These are phyloP conservation scores for Jatropha curcas DNA, from an alignment of 345 rosid species.

Conservation along the genomic window DNA sequence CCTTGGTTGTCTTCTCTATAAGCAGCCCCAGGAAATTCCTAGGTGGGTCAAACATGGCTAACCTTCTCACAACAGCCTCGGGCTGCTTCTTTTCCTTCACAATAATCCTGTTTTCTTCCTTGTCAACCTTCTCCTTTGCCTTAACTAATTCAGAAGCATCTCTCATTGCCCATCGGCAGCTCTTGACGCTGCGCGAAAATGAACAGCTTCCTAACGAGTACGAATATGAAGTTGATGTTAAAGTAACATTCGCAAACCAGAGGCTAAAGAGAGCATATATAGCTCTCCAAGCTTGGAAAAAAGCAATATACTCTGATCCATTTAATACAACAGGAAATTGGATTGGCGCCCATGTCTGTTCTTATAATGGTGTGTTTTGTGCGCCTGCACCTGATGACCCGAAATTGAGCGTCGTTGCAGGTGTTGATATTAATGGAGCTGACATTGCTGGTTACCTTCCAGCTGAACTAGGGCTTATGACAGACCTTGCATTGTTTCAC, in stretches of 20 bases:
- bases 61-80: slow-evolving; percentile 39
- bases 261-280: slow-evolving; percentile 66
- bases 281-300: slow-evolving; percentile 74
- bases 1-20: slow-evolving; percentile 28
- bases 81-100: slow-evolving; percentile 54
- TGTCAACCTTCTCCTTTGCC: slow-evolving; percentile 39
- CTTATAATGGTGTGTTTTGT: slow-evolving; percentile 68
- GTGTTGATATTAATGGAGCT: slow-evolving; percentile 69
- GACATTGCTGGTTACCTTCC: slow-evolving; percentile 85
- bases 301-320: slow-evolving; percentile 72
- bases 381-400: slow-evolving; percentile 61
- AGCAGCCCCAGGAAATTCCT: slow-evolving; percentile 79
- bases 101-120: slow-evolving; percentile 17
- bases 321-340: slow-evolving; percentile 61
- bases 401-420: slow-evolving; percentile 50
- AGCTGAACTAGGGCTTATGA: slow-evolving; percentile 58
- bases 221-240: slow-evolving; percentile 37
- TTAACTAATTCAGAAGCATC: slow-evolving; percentile 56
- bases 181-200: slow-evolving; percentile 41
- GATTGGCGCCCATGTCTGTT: slow-evolving; percentile 64
- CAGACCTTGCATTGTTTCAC: slow-evolving; percentile 61
- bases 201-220: slow-evolving; percentile 34
- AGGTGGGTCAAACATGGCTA: slow-evolving; percentile 48
- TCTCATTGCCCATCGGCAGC: slow-evolving; percentile 64
- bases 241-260: slow-evolving; percentile 41